A percentile compares a stretch with the other conserved stretches of the same genome.
These are phyloP conservation scores for Colletotrichum lupini DNA, from an alignment of 2,329 filamentous ascomycete genomes.

Conservation along the genomic window DNA sequence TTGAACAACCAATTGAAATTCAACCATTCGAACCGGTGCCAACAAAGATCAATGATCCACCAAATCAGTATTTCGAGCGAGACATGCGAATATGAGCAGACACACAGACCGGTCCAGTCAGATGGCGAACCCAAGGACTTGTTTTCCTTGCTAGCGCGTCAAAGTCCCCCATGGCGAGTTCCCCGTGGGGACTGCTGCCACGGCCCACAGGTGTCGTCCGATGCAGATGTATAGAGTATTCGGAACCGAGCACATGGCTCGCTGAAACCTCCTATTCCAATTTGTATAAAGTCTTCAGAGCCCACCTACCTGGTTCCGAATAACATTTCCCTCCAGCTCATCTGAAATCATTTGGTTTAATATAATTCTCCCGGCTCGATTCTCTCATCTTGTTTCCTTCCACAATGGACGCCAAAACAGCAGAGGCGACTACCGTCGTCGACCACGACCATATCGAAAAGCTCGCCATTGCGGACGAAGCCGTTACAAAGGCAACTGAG, in stretches of 20 bases:
- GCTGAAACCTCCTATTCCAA: not conserved
- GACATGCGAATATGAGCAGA: not conserved
- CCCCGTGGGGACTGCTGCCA: not conserved
- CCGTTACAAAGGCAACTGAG: not conserved
- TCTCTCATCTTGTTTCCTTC: not conserved
- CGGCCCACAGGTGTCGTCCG: not conserved
- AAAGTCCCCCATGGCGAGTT: not conserved
- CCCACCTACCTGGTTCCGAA: not conserved
- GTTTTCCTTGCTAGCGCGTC: not conserved
- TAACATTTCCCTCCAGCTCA: accelerated
- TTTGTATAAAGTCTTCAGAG: not conserved
- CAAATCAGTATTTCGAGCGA: not conserved
- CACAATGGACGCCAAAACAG: not conserved
- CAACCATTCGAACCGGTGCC: not conserved
- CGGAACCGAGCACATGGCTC: not conserved
- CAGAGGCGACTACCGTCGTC: not conserved
- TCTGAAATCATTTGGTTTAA: not conserved
- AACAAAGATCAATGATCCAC: not conserved
- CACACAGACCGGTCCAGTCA: not conserved
- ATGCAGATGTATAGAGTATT: not conserved
- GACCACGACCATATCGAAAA: not conserved
- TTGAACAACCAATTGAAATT: not conserved
- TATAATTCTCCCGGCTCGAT: not conserved
- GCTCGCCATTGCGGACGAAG: not conserved
- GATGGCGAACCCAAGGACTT: not conserved